phyloP scores from a whole-genome alignment of 768 basidiomycete genomes.

The Leccinum subtestaceum region DNA sequence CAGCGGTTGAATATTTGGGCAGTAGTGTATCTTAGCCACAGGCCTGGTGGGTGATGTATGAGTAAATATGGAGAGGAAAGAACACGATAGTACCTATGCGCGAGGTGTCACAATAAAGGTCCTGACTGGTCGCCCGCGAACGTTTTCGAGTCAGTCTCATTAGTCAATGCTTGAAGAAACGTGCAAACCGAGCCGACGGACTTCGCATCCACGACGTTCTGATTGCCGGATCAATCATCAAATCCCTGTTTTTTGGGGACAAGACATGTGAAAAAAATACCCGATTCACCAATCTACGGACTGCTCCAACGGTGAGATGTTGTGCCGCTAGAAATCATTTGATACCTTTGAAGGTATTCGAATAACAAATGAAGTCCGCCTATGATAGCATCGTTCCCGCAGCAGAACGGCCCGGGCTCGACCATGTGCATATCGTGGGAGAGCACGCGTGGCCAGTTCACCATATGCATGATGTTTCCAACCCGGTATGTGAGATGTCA shows the following conservation, averaged over 20 bases:
- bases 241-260: not conserved
- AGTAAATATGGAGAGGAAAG: not conserved
- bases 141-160: not conserved
- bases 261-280: not conserved
- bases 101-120: slow-evolving; percentile 66
- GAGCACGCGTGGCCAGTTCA: not conserved
- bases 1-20: slow-evolving; percentile 69
- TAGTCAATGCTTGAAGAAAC: too few relatives aligned
- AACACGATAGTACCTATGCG: slow-evolving; percentile 51
- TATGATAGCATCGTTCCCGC: not conserved
- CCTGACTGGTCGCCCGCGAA: slow-evolving; percentile 46
- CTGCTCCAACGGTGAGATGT: not conserved
- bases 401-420: not conserved
- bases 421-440: not conserved
- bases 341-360: not conserved
- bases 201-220: not conserved
- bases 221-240: not conserved
- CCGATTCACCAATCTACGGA: not conserved
- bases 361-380: not conserved
- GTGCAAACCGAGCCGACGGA: not conserved
- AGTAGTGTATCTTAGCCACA: slow-evolving; percentile 62
- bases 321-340: not conserved
- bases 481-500: not conserved
- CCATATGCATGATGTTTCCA: too few relatives aligned
- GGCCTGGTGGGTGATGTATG: slow-evolving; percentile 33